Conservation (phyloP, 192 early-diverging fungal species). For the Chytriomyces sp. region DNA sequence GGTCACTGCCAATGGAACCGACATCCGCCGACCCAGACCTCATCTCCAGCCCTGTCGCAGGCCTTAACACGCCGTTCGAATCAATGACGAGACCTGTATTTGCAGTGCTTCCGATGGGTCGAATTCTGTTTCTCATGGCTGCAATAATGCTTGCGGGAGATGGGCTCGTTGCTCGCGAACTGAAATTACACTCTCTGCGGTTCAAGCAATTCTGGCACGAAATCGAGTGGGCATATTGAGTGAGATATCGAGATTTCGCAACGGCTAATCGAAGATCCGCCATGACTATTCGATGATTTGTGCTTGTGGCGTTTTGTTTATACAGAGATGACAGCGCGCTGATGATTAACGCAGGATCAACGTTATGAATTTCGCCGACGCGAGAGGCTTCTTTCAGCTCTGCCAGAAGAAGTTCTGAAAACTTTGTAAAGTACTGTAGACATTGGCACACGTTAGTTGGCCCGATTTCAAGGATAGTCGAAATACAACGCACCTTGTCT, state of each 20-base stretch:
- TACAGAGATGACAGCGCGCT: conserved; percentile 31
- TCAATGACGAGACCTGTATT: neutral
- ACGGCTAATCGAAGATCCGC: conserved; percentile 36
- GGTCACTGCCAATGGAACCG: neutral
- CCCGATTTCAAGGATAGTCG: neutral
- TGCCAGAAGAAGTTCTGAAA: conserved; percentile 22
- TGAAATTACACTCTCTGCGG: conserved; percentile 5
- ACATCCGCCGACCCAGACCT: neutral
- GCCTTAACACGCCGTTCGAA: neutral
- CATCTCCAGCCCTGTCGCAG: neutral
- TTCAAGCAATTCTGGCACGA: conserved; percentile 17
- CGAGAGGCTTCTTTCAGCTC: conserved; percentile 25
- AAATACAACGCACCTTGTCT: conserved; percentile 10
- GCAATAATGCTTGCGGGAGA: conserved; percentile 14
- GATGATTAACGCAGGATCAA: conserved; percentile 30
- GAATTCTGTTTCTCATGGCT: conserved; percentile 20
- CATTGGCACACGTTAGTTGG: too few species aligned
- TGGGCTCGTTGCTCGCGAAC: conserved; percentile 2
- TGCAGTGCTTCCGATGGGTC: neutral
- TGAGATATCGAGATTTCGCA: conserved; percentile 32
- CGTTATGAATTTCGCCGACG: conserved; percentile 10
- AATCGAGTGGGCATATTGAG: conserved; percentile 30
- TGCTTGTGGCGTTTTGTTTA: conserved; percentile 26
- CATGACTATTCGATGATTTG: conserved; percentile 37
- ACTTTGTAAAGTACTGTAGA: conserved; percentile 32